Evolutionary conservation across 352 stramenopile genomes (phyloP).

Genomic region (Phytophthora pisi): DNA sequence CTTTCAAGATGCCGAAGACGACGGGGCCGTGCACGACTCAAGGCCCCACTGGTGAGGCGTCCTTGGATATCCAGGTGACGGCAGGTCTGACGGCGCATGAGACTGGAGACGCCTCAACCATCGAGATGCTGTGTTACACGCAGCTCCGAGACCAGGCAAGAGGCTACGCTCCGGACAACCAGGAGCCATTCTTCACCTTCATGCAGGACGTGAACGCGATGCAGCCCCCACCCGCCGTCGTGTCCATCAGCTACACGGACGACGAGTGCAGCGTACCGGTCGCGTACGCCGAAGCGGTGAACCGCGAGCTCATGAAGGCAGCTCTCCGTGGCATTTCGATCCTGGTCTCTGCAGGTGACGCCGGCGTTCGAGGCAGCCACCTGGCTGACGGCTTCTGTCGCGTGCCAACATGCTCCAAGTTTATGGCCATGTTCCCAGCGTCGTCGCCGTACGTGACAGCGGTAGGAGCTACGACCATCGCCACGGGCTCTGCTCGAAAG

Average conservation of each 20-base stretch:
- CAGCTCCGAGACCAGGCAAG: constrained; percentile 50
- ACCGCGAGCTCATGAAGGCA: constrained; percentile 79
- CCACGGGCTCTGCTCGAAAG: constrained; percentile 10
- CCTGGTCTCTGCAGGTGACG: constrained; percentile 71
- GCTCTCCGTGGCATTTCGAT: constrained; percentile 69
- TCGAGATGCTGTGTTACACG: constrained; percentile 74
- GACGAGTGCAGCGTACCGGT: constrained; percentile 72
- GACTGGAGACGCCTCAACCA: constrained; percentile 27
- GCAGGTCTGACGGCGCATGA: constrained; percentile 51
- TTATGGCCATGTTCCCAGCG: constrained; percentile 70
- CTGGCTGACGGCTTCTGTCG: constrained; percentile 55
- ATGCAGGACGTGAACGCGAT: constrained; percentile 76
- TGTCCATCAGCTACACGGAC: constrained; percentile 86
- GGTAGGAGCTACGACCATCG: constrained; percentile 66
- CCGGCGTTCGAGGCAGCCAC: constrained; percentile 58
- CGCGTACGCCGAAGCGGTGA: constrained; percentile 63
- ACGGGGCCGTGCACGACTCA: constrained; percentile 45
- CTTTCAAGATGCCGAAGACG: constrained; percentile 29
- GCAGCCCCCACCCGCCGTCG: constrained; percentile 58
- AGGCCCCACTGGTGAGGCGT: constrained; percentile 64
- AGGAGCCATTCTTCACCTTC: constrained; percentile 81
- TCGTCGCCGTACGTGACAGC: constrained; percentile 79
- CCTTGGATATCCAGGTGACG: constrained; percentile 71
- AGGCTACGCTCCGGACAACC: constrained; percentile 66
- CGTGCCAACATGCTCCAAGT: constrained; percentile 47